phyloP scores from a whole-genome alignment of 169 alveolate species.

The Plasmodium vinckei region DNA sequence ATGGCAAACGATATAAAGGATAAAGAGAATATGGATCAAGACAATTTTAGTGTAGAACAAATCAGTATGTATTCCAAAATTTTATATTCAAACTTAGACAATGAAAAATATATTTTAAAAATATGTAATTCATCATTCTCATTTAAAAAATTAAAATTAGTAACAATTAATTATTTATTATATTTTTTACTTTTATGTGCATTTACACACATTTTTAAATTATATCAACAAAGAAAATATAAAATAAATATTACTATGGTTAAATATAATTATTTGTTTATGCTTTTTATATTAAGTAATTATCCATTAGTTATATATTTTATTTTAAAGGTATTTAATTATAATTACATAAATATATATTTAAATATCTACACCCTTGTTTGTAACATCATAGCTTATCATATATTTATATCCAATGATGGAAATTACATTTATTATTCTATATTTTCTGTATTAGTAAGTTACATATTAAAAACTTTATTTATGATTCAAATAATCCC shows the following conservation, averaged over 20 bases:
- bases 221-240: slow-evolving; percentile 62
- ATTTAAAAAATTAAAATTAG: slow-evolving; percentile 39
- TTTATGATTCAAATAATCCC: slow-evolving; percentile 37
- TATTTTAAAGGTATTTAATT: slow-evolving; percentile 61
- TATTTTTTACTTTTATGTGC: slow-evolving; percentile 51
- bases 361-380: slow-evolving; percentile 45
- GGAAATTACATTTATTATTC: slow-evolving; percentile 47
- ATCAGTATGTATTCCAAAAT: slow-evolving; percentile 68
- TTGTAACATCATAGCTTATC: slow-evolving; percentile 69
- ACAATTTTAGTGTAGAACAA: slow-evolving; percentile 61
- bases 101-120: slow-evolving; percentile 70
- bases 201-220: slow-evolving; percentile 46
- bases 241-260: slow-evolving; percentile 46
- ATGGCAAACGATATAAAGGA: slow-evolving; percentile 38
- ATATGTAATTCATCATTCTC: slow-evolving; percentile 70
- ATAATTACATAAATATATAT: slow-evolving; percentile 64
- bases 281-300: slow-evolving; percentile 68
- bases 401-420: slow-evolving; percentile 59
- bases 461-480: slow-evolving; percentile 46
- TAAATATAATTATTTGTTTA: slow-evolving; percentile 67
- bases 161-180: slow-evolving; percentile 32
- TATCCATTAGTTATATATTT: slow-evolving; percentile 51
- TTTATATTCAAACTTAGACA: slow-evolving; percentile 60
- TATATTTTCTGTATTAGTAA: slow-evolving; percentile 46
- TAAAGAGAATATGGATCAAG: slow-evolving; percentile 39